A percentile compares a stretch with the other conserved stretches of the same genome.
These are phyloP conservation scores for Globisporangium nodosum DNA, from an alignment of 352 stramenopile species.

Conservation along the genomic window DNA sequence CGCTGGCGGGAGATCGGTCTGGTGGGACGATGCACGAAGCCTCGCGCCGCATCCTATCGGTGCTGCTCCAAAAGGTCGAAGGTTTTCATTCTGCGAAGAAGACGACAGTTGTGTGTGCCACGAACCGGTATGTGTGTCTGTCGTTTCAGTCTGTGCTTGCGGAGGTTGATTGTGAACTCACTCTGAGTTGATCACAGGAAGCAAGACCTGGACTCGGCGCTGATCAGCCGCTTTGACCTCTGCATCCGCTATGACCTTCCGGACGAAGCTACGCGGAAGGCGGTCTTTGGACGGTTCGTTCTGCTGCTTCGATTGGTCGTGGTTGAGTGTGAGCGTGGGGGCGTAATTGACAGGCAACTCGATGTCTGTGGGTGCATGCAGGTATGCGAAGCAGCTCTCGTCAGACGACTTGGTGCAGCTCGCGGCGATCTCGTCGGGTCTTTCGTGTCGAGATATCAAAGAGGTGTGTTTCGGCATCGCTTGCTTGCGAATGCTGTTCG, in stretches of 20 bases:
- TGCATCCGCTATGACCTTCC: slow-evolving; percentile 91
- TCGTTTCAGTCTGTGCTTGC: not conserved
- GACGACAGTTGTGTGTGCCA: slow-evolving; percentile 90
- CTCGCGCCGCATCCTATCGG: slow-evolving; percentile 87
- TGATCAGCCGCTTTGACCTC: slow-evolving; percentile 93
- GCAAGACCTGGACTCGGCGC: slow-evolving; percentile 88
- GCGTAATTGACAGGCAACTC: not conserved
- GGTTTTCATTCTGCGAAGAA: slow-evolving; percentile 91
- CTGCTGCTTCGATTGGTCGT: not conserved
- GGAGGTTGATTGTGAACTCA: not conserved
- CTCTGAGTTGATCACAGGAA: slow-evolving; percentile 44
- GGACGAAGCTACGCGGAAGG: slow-evolving; percentile 68
- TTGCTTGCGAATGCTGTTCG: not conserved
- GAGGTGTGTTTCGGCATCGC: slow-evolving; percentile 42
- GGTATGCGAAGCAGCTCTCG: slow-evolving; percentile 88
- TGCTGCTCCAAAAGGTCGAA: slow-evolving; percentile 91
- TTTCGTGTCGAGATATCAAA: slow-evolving; percentile 93
- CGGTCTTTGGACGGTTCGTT: slow-evolving; percentile 83
- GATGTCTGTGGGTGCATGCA: slow-evolving; percentile 11
- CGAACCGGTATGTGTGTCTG: slow-evolving; percentile 57
- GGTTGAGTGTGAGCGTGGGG: not conserved
- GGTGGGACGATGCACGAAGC: slow-evolving; percentile 90
- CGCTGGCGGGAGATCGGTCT: slow-evolving; percentile 84
- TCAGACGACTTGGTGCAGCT: slow-evolving; percentile 70
- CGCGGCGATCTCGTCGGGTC: slow-evolving; percentile 66